Evolutionary conservation across 768 basidiomycete genomes (phyloP).

Genomic region (Tylopilus cervinicoccineus): DNA sequence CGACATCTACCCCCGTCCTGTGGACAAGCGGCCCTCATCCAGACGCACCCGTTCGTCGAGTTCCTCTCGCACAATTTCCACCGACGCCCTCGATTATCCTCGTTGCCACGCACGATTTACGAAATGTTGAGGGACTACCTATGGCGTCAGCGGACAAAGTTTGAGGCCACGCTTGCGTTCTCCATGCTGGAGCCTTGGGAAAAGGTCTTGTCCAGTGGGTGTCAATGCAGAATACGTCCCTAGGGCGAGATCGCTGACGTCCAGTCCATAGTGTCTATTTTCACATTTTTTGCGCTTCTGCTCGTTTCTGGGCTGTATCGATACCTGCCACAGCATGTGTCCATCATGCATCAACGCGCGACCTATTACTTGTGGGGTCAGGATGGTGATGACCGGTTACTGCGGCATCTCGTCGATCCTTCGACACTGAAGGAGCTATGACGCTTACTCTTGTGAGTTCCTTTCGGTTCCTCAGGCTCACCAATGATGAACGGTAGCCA

Average conservation of each 20-base stretch:
- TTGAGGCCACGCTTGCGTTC: conserved; percentile 56
- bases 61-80: not conserved
- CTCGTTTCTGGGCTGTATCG: conserved; percentile 48
- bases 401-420: conserved; percentile 28
- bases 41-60: not conserved
- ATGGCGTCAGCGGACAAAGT: conserved; percentile 30
- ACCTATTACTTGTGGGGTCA: conserved; percentile 64
- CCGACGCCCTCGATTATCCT: not conserved
- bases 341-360: conserved; percentile 50
- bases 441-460: conserved; percentile 13
- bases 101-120: conserved; percentile 9
- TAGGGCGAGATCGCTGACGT: conserved; percentile 7
- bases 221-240: too few species aligned
- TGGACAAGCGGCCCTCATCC: not conserved
- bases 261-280: conserved; percentile 37
- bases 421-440: conserved; percentile 29
- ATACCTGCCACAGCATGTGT: conserved; percentile 59
- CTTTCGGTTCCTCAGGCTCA: not conserved
- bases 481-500: conserved; percentile 8
- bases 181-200: conserved; percentile 71
- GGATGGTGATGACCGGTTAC: conserved; percentile 36
- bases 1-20: too few species aligned
- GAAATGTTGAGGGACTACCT: conserved; percentile 30
- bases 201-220: conserved; percentile 54
- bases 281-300: conserved; percentile 39